Base-by-base conservation (phyloP, 371 early-diverging fungal species). In the Umbelopsis sp. region DNA sequence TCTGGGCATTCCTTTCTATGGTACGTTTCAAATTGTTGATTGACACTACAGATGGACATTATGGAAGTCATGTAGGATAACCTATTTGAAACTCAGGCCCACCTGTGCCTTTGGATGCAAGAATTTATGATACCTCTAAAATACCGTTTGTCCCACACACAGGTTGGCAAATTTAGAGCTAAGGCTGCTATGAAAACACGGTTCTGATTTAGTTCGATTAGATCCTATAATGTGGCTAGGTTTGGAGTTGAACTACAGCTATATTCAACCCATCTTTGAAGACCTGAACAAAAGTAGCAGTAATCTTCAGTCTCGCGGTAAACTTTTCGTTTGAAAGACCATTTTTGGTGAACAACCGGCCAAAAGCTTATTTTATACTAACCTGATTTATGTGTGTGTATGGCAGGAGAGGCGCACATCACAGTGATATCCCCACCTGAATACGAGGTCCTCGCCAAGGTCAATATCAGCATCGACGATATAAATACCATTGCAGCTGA, bases 371-470 rank as follows among this genome's bases (percentile, higher is more conserved):
- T 0, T 41, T 41, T 41, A 12, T 0, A 29, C 29, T 29, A 41
- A 10, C 41, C 7, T 62, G 11, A 44, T 9, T 51, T 63, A 44
- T 18, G 52, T 63, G 22, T 20, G 50, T 22, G 29, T 65, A 16
- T 22, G 6, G 22, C 16, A 81, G 91, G 89, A 20, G 94, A 94
- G 70, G 83, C 93, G 0, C 94, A 94, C 51, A 76, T 94, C 50
- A 94, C 94, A 1, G 83, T 93, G 14, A 78, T 94, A 46, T 78
- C 86, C 9, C 94, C 94, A 0, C 90, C 94, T 0, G 94, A 94
- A 73, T 92, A 81, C 53, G 76, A 80, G 53, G 79, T 85, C 7
- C 76, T 92, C 16, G 76, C 83, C 65, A 82, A 78, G 12, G 86
- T 82, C 5, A 84, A 85, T 65, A 76, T 93, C 11, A 91, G 92